Evolutionary conservation across 2,329 filamentous ascomycete species (phyloP).

Genomic region (Epichloe amarillans): DNA sequence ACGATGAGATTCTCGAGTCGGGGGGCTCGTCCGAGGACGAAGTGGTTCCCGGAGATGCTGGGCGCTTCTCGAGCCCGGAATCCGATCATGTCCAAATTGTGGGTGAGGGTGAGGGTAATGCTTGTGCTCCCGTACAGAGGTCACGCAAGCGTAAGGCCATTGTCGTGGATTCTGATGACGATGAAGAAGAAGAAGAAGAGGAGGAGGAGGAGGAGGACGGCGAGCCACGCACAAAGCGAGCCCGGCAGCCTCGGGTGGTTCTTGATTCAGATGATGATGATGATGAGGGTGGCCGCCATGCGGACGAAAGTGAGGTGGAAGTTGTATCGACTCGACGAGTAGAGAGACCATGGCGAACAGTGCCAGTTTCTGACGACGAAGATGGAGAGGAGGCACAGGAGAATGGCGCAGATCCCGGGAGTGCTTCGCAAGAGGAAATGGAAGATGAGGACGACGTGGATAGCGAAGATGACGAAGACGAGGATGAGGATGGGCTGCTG

Average conservation of each 20-base stretch:
- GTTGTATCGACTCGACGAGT: background rate
- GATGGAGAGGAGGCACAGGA: constrained; percentile 2
- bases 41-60: background rate
- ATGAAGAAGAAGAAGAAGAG: constrained; percentile 17
- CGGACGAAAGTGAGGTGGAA: background rate
- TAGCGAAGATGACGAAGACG: constrained; percentile 11
- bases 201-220: constrained; percentile 14
- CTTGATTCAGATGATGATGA: constrained; percentile 4
- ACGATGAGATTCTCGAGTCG: constrained; percentile 16
- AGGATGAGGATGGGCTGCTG: constrained; percentile 13
- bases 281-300: background rate
- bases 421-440: constrained; percentile 2
- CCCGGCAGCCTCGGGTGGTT: background rate
- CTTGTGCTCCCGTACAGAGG: constrained; percentile 3
- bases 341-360: background rate
- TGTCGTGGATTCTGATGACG: constrained; percentile 15
- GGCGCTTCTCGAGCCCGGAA: constrained; percentile 3
- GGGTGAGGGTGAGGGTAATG: background rate
- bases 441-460: constrained; percentile 8
- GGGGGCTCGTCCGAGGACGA: constrained; percentile 11
- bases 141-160: constrained; percentile 15
- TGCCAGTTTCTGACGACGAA: background rate
- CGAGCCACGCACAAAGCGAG: background rate
- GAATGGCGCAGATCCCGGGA: constrained; percentile 1
- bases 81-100: constrained; percentile 6